These are phyloP conservation scores for Aspergillus novoparasiticus DNA, from an alignment of 2,329 filamentous ascomycete species.

Conservation along the genomic window DNA sequence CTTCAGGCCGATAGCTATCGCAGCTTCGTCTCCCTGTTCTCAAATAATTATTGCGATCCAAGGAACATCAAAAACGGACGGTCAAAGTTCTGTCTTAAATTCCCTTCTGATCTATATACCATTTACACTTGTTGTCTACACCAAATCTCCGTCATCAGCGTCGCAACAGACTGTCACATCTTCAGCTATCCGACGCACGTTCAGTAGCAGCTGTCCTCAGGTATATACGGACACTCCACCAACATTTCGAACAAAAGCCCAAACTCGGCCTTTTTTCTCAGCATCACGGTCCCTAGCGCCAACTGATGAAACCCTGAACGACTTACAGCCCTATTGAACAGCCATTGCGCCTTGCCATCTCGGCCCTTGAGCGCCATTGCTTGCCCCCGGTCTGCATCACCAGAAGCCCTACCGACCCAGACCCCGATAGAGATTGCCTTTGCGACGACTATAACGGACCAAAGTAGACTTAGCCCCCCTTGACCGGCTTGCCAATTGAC, in stretches of 20 bases:
- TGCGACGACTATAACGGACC: conserved; percentile 13
- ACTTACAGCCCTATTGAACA: not conserved
- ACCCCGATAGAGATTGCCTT: conserved; percentile 8
- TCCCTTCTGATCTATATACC: conserved; percentile 14
- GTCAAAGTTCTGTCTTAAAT: conserved; percentile 1
- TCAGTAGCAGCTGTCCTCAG: conserved; percentile 12
- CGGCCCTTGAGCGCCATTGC: not conserved
- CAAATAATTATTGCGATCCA: not conserved
- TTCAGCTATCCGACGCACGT: conserved; percentile 15
- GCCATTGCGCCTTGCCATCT: conserved; percentile 12
- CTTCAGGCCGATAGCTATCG: not conserved
- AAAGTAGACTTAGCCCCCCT: conserved; percentile 16
- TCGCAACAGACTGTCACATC: conserved; percentile 10
- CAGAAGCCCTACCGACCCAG: not conserved
- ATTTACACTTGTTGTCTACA: conserved; percentile 15
- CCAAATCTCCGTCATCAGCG: conserved; percentile 11
- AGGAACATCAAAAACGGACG: conserved; percentile 1
- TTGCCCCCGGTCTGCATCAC: not conserved
- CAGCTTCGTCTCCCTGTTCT: not conserved
- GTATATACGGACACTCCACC: not conserved
- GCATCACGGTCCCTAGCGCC: conserved; percentile 5
- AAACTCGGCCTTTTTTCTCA: not conserved
- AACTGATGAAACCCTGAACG: not conserved
- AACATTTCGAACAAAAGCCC: not conserved
- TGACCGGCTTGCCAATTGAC: conserved; percentile 6